Base-by-base conservation (phyloP, 176 grass and related monocot species). In the Rhipidocladum racemiflorum region DNA sequence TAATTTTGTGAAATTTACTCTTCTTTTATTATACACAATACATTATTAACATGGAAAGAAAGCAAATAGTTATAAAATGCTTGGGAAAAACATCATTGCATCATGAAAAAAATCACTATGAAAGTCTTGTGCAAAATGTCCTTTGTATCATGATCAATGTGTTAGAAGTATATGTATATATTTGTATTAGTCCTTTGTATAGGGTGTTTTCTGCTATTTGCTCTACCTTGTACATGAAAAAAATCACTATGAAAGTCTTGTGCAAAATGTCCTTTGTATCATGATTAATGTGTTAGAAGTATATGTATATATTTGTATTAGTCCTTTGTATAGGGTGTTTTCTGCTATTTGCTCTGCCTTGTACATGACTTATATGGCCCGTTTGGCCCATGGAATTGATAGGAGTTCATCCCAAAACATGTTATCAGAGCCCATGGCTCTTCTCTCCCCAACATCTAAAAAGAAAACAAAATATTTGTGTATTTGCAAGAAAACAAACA, bases 401-500 rank as follows among this genome's bases (percentile, higher is more conserved):
- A 34, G 32, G 32, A 34, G 32, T 34, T 34, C 1, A 3, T 34
- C 4, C 32, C 32, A 34, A 34, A 34, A 34, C 32, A 34, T 34
- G 32, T 34, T 34, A 34, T 34, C 32, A 34, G 2, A 34, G 32
- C 1, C 32, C 32, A 34, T 34, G 32, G 32, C 32, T 34, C 32
- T 34, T 34, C 32, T 34, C 32, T 34, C 32, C 32, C 32, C 32
- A 34, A 79, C 44, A 79, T 38, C 20, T 51, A 50, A 66, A 66
- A 66, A 62, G 76, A 79, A 39, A 62, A 62, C 20, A 12, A 38
- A 25, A n/a, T 72, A 63, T 28, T 28, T 61, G 69, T 45, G 54
- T 72, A 40, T 72, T 59, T 30, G 20, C 60, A 85, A 85, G 21
- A 78, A 61, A 62, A 36, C 35, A 36, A 78, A 53, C 11, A 40